A percentile compares a stretch with the other conserved stretches of the same genome.
phyloP scores from a whole-genome alignment of 305 asterid genomes.

The Salvia sclarea region DNA sequence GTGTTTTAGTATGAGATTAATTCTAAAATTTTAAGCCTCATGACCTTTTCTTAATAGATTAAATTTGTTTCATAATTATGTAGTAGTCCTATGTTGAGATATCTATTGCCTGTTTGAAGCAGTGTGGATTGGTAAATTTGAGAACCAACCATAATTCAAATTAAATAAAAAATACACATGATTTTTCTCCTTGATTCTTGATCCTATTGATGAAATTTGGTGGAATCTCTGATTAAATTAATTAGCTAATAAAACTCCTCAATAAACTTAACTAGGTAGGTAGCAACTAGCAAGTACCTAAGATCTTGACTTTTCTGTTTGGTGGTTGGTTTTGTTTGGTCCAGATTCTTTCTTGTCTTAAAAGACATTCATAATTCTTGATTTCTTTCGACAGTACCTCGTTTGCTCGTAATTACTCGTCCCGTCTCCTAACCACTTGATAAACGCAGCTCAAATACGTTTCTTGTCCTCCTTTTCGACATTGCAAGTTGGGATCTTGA shows the following conservation, averaged over 20 bases:
- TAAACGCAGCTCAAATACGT: not conserved
- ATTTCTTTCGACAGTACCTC: not conserved
- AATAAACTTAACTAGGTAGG: not conserved
- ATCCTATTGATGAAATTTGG: slow-evolving; percentile 5
- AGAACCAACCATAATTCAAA: not conserved
- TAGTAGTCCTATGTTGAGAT: slow-evolving; percentile 3
- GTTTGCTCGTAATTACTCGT: not conserved
- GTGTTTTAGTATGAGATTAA: not conserved
- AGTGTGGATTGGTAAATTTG: not conserved
- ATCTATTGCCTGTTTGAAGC: not conserved
- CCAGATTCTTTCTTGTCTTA: slow-evolving; percentile 26
- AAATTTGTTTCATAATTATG: not conserved
- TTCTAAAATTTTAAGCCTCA: not conserved
- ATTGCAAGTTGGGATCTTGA: not conserved
- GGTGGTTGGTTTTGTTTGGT: slow-evolving; percentile 33
- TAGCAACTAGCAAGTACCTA: slow-evolving; percentile 17
- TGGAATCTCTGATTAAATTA: not conserved
- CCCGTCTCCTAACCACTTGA: not conserved
- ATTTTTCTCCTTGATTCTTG: not conserved
- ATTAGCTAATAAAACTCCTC: not conserved
- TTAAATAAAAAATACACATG: not conserved
- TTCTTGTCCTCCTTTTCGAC: too few species aligned
- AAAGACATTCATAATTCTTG: not conserved
- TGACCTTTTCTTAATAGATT: not conserved
- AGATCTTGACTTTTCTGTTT: slow-evolving; percentile 23